Evolutionary conservation across 2,329 filamentous ascomycete species (phyloP).

Genomic region (Fusarium nematophilum): DNA sequence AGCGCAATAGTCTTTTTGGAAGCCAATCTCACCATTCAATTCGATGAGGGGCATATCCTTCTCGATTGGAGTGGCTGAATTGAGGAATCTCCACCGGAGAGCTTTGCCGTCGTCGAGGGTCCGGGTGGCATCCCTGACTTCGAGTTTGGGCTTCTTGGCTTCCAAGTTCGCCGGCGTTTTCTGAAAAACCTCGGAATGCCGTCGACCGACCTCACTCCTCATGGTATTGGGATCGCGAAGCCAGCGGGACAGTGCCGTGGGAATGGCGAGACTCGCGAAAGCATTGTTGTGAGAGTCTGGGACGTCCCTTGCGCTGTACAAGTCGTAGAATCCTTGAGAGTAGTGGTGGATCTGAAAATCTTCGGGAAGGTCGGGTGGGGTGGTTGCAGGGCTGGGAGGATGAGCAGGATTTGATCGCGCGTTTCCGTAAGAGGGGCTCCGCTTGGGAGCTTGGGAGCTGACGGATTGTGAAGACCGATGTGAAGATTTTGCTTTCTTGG

Average conservation of each 20-base stretch:
- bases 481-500: conserved; percentile 84
- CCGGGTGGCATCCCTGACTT: conserved; percentile 61
- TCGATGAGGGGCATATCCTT: conserved; percentile 72
- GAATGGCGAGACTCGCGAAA: conserved; percentile 79
- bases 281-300: conserved; percentile 77
- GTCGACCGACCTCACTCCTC: conserved; percentile 73
- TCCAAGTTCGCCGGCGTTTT: conserved; percentile 58
- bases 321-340: conserved; percentile 78
- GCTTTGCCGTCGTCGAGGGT: conserved; percentile 48
- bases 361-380: conserved; percentile 73
- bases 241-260: conserved; percentile 82
- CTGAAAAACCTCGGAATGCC: conserved; percentile 76
- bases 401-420: conserved; percentile 68
- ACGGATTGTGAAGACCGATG: conserved; percentile 84
- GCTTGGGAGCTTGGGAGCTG: conserved; percentile 73
- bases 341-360: conserved; percentile 75
- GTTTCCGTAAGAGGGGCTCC: conserved; percentile 74
- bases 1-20: conserved; percentile 77
- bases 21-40: conserved; percentile 81
- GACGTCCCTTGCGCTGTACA: conserved; percentile 74
- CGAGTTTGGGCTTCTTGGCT: conserved; percentile 55
- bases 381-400: conserved; percentile 80
- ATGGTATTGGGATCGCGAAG: conserved; percentile 78
- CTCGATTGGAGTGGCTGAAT: conserved; percentile 61
- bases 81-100: conserved; percentile 77